Percentiles rank a stretch among this genome's conserved stretches.
Conservation (phyloP, 768 basidiomycete species). For the Coprinopsis strossmayeri region DNA sequence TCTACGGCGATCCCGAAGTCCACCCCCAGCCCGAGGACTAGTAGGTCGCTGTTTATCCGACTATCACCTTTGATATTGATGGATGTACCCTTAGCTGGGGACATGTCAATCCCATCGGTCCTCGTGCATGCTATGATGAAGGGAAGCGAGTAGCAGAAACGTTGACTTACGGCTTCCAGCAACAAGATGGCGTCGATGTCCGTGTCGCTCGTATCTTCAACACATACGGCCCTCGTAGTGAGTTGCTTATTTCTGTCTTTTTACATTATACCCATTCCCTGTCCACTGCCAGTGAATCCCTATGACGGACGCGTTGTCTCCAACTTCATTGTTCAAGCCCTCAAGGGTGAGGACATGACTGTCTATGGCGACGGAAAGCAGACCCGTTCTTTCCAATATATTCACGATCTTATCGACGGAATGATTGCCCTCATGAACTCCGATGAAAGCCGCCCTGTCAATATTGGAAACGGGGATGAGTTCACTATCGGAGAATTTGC, state of each 20-base stretch:
- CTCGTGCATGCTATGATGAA: conserved; percentile 99
- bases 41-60: conserved; percentile 39
- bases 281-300: conserved; percentile 70
- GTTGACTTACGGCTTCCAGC: conserved; percentile 90
- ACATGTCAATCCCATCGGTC: conserved; percentile 97
- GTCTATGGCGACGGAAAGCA: conserved; percentile 93
- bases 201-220: conserved; percentile 99
- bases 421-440: conserved; percentile 95
- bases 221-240: conserved; percentile 85
- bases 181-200: conserved; percentile 93
- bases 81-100: conserved; percentile 64
- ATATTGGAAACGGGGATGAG: conserved; percentile 94
- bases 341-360: conserved; percentile 94
- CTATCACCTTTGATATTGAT: conserved; percentile 7
- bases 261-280: too few relatives aligned
- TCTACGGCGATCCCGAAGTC: conserved; percentile 97
- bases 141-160: conserved; percentile 99
- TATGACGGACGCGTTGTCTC: conserved; percentile 96
- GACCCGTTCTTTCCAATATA: conserved; percentile 96
- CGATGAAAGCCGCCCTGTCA: conserved; percentile 86
- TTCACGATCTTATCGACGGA: conserved; percentile 96
- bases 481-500: conserved; percentile 96
- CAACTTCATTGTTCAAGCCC: conserved; percentile 97
- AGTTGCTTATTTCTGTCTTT: too few relatives aligned
- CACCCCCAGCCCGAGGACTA: conserved; percentile 97